phyloP scores from a whole-genome alignment of 1,284 basidiomycete species.

The Pascua sp. region DNA sequence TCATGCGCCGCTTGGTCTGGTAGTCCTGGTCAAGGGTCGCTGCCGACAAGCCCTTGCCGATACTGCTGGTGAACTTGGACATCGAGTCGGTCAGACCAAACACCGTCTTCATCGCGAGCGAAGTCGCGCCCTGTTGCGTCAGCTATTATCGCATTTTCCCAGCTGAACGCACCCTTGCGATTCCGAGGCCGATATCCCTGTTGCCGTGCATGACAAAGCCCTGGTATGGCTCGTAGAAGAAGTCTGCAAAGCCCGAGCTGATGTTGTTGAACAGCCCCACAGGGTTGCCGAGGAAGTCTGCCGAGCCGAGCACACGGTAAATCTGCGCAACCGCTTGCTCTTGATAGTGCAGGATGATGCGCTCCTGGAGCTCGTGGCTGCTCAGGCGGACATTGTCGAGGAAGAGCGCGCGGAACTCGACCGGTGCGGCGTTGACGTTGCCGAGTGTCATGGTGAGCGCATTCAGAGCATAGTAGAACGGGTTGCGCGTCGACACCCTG shows the following conservation, averaged over 20 bases:
- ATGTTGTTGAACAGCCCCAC: slow-evolving; percentile 98
- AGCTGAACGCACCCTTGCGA: slow-evolving; percentile 69
- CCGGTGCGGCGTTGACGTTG: slow-evolving; percentile 94
- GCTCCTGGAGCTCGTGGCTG: slow-evolving; percentile 74
- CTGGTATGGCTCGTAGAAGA: slow-evolving; percentile 98
- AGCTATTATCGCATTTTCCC: neutral
- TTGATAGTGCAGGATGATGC: slow-evolving; percentile 88
- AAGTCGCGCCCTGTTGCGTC: slow-evolving; percentile 75
- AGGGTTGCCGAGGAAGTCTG: slow-evolving; percentile 79
- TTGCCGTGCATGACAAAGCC: slow-evolving; percentile 97
- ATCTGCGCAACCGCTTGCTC: slow-evolving; percentile 92
- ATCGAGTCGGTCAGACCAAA: slow-evolving; percentile 95
- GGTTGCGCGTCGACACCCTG: slow-evolving; percentile 71
- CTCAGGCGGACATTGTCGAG: slow-evolving; percentile 93
- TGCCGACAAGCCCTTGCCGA: slow-evolving; percentile 94
- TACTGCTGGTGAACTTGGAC: slow-evolving; percentile 94
- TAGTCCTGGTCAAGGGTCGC: slow-evolving; percentile 96
- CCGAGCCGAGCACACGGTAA: slow-evolving; percentile 92
- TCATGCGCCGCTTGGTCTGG: slow-evolving; percentile 82
- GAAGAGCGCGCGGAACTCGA: slow-evolving; percentile 89
- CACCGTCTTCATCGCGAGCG: slow-evolving; percentile 97
- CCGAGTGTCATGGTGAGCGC: slow-evolving; percentile 95
- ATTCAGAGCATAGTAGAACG: slow-evolving; percentile 88
- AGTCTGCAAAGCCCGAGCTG: slow-evolving; percentile 96
- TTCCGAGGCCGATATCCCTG: slow-evolving; percentile 91